Conservation (phyloP, 2,329 filamentous ascomycete genomes). For the Penicillium sp. region DNA sequence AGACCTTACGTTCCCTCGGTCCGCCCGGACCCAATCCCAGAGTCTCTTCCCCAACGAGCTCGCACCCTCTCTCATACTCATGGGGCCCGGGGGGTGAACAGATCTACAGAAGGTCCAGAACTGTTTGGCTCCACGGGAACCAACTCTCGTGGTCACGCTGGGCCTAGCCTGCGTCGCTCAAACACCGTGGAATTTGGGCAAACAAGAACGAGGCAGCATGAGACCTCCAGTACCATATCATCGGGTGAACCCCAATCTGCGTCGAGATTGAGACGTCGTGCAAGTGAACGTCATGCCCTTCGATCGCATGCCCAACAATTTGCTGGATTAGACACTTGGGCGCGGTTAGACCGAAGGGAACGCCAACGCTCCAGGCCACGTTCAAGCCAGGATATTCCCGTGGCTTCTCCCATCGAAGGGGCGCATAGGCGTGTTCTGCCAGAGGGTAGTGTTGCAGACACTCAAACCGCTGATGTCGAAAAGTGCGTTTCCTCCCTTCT, state of each 20-base stretch:
- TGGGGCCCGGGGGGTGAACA: not conserved
- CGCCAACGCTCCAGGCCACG: slow-evolving; percentile 12
- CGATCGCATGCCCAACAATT: slow-evolving; percentile 6
- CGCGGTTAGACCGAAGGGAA: slow-evolving; percentile 21
- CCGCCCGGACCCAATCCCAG: no score
- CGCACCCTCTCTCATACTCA: not conserved
- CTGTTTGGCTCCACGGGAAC: not conserved
- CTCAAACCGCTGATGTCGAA: not conserved
- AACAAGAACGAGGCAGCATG: slow-evolving; percentile 13
- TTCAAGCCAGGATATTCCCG: slow-evolving; percentile 18
- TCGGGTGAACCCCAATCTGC: not conserved
- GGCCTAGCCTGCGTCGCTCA: slow-evolving; percentile 17
- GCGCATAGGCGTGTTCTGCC: not conserved
- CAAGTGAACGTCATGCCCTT: slow-evolving; percentile 27
- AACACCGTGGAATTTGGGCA: slow-evolving; percentile 26
- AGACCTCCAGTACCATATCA: no score
- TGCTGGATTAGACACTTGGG: slow-evolving; percentile 15
- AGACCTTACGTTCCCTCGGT: no score
- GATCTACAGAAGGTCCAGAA: no score
- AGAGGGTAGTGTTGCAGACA: not conserved
- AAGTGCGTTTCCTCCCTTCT: slow-evolving; percentile 41
- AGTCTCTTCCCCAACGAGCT: slow-evolving; percentile 14
- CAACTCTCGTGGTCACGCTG: not conserved
- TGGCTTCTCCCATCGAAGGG: slow-evolving; percentile 28
- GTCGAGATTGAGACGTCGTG: slow-evolving; percentile 26